A percentile compares a stretch with the other conserved stretches of the same genome.
These are phyloP conservation scores for Bifiguratus adelaidae DNA, from an alignment of 192 early-diverging fungal species.

Conservation along the genomic window DNA sequence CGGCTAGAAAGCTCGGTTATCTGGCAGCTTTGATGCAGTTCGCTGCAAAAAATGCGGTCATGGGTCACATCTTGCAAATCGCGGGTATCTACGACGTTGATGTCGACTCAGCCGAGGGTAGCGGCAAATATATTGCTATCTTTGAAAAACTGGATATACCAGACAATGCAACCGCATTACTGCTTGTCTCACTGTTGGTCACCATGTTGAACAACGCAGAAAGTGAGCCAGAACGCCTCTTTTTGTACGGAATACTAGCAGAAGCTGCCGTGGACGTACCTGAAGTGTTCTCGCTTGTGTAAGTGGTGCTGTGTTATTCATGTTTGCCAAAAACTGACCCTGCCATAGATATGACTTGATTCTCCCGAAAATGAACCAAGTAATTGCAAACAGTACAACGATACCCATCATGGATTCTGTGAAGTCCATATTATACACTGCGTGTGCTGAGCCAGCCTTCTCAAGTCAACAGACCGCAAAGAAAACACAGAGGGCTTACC, in stretches of 20 bases:
- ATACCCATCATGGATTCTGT: slow-evolving; percentile 56
- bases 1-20: slow-evolving; percentile 56
- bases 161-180: slow-evolving; percentile 47
- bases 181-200: slow-evolving; percentile 55
- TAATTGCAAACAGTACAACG: slow-evolving; percentile 51
- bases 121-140: slow-evolving; percentile 45
- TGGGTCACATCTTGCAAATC: slow-evolving; percentile 40
- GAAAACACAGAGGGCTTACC: slow-evolving; percentile 27
- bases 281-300: slow-evolving; percentile 65
- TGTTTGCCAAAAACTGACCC: background rate
- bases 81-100: slow-evolving; percentile 39
- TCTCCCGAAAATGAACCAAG: slow-evolving; percentile 62
- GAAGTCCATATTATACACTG: slow-evolving; percentile 61
- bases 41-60: slow-evolving; percentile 61
- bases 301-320: slow-evolving; percentile 21
- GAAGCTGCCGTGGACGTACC: slow-evolving; percentile 62
- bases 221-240: slow-evolving; percentile 57
- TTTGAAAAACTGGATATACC: slow-evolving; percentile 57
- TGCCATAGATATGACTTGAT: slow-evolving; percentile 52
- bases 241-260: slow-evolving; percentile 66
- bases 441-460: slow-evolving; percentile 36
- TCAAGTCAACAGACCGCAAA: slow-evolving; percentile 17
- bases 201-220: slow-evolving; percentile 64
- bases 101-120: slow-evolving; percentile 21
- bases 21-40: slow-evolving; percentile 71